Evolutionary conservation across 2,329 filamentous ascomycete genomes (phyloP).

Genomic region (Macroventuria anomochaeta): DNA sequence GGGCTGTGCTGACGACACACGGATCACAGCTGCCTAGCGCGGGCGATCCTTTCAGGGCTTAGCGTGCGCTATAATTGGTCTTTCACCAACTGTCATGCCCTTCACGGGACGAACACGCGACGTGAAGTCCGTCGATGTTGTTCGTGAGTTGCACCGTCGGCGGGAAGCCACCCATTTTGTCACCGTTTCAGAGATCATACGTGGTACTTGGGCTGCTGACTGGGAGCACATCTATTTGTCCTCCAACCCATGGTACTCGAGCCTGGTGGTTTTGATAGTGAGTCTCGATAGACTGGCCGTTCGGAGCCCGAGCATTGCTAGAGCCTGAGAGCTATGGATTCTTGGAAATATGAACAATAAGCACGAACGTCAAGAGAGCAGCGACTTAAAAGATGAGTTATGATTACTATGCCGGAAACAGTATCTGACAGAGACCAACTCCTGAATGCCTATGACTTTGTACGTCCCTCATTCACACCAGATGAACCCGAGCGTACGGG

Average conservation of each 20-base stretch:
- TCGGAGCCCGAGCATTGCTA: neutral
- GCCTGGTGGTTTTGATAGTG: too few species aligned
- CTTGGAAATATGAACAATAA: neutral
- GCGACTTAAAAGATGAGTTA: neutral
- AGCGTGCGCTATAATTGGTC: constrained; percentile 29
- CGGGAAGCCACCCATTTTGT: neutral
- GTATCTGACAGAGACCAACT: constrained; percentile 12
- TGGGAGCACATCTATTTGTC: neutral
- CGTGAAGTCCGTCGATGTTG: neutral
- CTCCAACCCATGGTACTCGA: too few species aligned
- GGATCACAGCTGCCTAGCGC: constrained; percentile 22
- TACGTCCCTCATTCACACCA: constrained; percentile 4
- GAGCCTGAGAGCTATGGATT: neutral
- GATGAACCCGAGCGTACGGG: neutral
- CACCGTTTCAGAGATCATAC: neutral
- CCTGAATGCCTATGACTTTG: constrained; percentile 12
- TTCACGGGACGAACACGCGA: constrained; percentile 13
- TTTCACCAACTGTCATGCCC: constrained; percentile 7
- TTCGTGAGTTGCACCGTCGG: neutral
- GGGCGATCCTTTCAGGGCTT: constrained; percentile 16
- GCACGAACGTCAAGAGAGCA: neutral
- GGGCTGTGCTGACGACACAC: constrained; percentile 23
- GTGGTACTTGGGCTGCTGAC: neutral
- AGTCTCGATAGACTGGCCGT: too few species aligned
- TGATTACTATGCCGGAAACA: constrained; percentile 14